Evolutionary conservation across 371 early-diverging fungal species (phyloP).

Genomic region (Apophysomyces variabilis): DNA sequence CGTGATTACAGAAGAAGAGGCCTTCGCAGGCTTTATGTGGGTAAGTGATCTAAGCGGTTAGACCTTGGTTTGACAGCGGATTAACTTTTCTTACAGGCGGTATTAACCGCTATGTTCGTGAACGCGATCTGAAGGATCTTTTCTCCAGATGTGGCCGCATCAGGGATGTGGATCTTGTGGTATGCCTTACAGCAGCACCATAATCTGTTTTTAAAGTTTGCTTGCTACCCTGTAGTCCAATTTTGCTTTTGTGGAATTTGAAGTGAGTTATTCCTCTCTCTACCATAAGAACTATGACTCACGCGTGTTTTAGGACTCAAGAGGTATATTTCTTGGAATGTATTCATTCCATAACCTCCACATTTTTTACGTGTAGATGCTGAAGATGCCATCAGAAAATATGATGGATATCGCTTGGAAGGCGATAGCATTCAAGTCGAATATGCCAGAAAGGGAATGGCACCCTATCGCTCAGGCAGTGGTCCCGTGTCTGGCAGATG

Average conservation of each 20-base stretch:
- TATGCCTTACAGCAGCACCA: slow-evolving; percentile 10
- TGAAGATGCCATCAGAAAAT: slow-evolving; percentile 73
- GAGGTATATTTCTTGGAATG: slow-evolving; percentile 15
- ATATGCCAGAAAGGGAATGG: slow-evolving; percentile 18
- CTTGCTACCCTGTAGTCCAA: slow-evolving; percentile 48
- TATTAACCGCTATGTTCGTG: slow-evolving; percentile 43
- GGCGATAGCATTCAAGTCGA: slow-evolving; percentile 40
- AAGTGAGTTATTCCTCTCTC: slow-evolving; percentile 35
- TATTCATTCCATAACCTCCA: neutral
- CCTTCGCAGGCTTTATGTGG: slow-evolving; percentile 47
- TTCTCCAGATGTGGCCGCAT: slow-evolving; percentile 39
- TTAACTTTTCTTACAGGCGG: slow-evolving; percentile 26
- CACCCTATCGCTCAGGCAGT: slow-evolving; percentile 7
- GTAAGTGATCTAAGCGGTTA: slow-evolving; percentile 20
- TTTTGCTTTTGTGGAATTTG: slow-evolving; percentile 63
- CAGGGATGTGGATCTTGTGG: slow-evolving; percentile 33
- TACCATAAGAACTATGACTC: slow-evolving; percentile 9
- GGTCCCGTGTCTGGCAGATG: slow-evolving; percentile 28
- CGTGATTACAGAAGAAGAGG: slow-evolving; percentile 27
- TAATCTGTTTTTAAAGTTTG: slow-evolving; percentile 22
- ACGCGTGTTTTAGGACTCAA: slow-evolving; percentile 28
- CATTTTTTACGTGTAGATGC: slow-evolving; percentile 52
- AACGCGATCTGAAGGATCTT: slow-evolving; percentile 41
- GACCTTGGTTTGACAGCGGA: neutral
- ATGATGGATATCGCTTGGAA: slow-evolving; percentile 60